These are phyloP conservation scores for Globisporangium iwayamae DNA, from an alignment of 352 stramenopile species.

Conservation along the genomic window DNA sequence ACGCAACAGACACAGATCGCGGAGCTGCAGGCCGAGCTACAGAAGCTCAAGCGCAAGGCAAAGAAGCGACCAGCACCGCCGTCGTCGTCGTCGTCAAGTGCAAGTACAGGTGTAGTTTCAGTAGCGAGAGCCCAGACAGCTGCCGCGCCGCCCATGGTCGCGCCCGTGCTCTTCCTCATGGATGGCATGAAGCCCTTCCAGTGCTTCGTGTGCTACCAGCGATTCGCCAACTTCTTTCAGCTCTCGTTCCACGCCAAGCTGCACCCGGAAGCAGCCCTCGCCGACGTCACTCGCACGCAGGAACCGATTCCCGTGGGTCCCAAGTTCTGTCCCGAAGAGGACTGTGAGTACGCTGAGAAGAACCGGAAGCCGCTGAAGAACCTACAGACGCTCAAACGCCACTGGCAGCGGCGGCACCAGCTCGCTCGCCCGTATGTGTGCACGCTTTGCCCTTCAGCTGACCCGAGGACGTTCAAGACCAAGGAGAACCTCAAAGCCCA, in stretches of 20 bases:
- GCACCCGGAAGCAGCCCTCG: conserved; percentile 30
- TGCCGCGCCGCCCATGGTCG: conserved; percentile 27
- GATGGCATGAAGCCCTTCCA: conserved; percentile 65
- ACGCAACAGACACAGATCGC: conserved; percentile 48
- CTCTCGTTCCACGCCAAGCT: conserved; percentile 70
- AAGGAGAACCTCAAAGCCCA: conserved; percentile 69
- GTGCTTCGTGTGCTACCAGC: conserved; percentile 50
- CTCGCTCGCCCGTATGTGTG: conserved; percentile 49
- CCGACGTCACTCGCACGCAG: conserved; percentile 35
- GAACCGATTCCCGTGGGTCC: conserved; percentile 46
- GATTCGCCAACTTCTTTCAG: conserved; percentile 68
- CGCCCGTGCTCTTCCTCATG: conserved; percentile 47
- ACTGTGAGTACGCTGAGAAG: conserved; percentile 49
- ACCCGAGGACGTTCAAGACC: conserved; percentile 64
- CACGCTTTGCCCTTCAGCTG: conserved; percentile 29
- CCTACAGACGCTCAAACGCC: conserved; percentile 70
- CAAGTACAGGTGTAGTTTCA: neutral
- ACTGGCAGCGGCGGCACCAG: conserved; percentile 67
- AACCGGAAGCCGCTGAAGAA: conserved; percentile 51
- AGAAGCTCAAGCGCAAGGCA: conserved; percentile 21
- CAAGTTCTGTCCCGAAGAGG: conserved; percentile 52
- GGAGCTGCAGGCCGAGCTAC: conserved; percentile 31
- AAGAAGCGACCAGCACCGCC: conserved; percentile 5
- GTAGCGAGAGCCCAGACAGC: neutral
- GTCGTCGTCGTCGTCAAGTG: neutral